Base-by-base conservation (phyloP, 176 grass and related monocot species). In the Chloris gayana region DNA sequence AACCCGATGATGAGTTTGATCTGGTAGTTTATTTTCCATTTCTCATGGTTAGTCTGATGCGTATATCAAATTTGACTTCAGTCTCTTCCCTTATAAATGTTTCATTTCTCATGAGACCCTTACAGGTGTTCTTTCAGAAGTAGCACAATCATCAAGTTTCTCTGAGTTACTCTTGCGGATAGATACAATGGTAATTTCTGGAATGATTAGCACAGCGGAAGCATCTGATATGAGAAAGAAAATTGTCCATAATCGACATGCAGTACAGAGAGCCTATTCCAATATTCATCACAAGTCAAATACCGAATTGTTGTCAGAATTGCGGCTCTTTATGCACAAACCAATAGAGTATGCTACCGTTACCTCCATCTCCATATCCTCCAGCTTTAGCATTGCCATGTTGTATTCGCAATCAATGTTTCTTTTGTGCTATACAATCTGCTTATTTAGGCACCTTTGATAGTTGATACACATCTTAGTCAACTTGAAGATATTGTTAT, bases 151-250 rank as follows among this genome's bases (percentile, higher is more conserved):
- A 38, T 54, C 61, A 66, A 92, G 46, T 77, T 83, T 89, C 47
- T 77, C 44, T 39, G 87, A 86, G 64, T 77, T 87, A 50, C 80
- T 89, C 69, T 66, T 89, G 49, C 71, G 70, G 42, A 87, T 89
- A 73, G 90, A 92, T 77, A 68, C 84, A 74, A 76, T 89, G 84
- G 71, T 75, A 53, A 42, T 92, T 74, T 78, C 87, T 12, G 84
- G 84, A 67, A 84, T 64, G 76, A 70, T 89, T 32, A 58, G 38
- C 78, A 84, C 18, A 29, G 6, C 9, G 9, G 87, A 89, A 80
- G 83, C 90, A 64, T 92, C 75, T 80, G 49, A 84, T 50, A 53
- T 92, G 41, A 86, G 83, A 80, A 77, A 92, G 57, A 89, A 92
- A 85, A 51, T 81, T 65, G 31, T 84, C 27, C 44, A 81, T 34